Percentiles rank a stretch among this genome's conserved stretches.
phyloP scores from a whole-genome alignment of 2,329 filamentous ascomycete genomes.

The Dactylellina leptospora region DNA sequence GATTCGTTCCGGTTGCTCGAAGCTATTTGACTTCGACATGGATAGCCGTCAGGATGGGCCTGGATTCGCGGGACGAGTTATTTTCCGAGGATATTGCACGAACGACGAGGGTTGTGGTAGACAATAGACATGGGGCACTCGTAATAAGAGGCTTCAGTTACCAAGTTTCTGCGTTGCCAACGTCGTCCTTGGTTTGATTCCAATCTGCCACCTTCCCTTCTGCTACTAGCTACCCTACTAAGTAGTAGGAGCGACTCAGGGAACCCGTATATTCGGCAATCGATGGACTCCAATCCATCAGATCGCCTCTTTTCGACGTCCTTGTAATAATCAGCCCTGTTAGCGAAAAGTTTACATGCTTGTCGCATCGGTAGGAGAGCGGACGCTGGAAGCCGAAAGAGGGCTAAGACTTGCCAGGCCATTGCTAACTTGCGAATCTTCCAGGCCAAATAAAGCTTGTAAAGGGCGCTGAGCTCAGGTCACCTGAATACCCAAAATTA shows the following conservation, averaged over 20 bases:
- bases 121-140: neutral
- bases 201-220: constrained; percentile 43
- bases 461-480: no score
- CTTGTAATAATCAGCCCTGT: constrained; percentile 13
- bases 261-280: constrained; percentile 48
- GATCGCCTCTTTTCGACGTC: constrained; percentile 14
- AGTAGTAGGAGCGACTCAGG: neutral
- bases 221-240: constrained; percentile 16
- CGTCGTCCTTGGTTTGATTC: constrained; percentile 28
- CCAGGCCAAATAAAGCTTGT: no score
- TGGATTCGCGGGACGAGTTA: constrained; percentile 44
- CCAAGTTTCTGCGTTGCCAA: constrained; percentile 26
- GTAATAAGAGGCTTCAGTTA: neutral
- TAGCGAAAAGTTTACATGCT: constrained; percentile 15
- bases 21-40: constrained; percentile 19
- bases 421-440: neutral
- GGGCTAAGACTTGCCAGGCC: constrained; percentile 4
- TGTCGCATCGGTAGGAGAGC: neutral
- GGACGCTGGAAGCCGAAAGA: constrained; percentile 15
- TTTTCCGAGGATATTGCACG: constrained; percentile 47
- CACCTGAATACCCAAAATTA: no score
- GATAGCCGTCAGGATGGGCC: constrained; percentile 21
- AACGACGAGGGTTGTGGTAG: neutral
- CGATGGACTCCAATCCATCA: constrained; percentile 12
- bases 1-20: constrained; percentile 17